Conservation (phyloP, 1,284 basidiomycete genomes). For the Tilletia walkeri region DNA sequence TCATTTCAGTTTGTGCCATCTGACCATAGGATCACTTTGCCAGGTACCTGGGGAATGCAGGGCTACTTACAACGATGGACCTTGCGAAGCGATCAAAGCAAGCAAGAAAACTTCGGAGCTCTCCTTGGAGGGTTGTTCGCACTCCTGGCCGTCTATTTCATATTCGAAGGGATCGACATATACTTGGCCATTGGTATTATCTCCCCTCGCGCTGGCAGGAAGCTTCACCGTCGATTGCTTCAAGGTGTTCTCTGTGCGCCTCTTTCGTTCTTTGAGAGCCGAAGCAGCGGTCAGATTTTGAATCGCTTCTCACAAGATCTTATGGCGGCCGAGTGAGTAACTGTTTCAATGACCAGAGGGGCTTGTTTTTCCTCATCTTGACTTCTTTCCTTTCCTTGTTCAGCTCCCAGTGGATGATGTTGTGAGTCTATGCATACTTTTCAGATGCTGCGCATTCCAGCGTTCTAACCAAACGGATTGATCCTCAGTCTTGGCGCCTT, state of each 20-base stretch:
- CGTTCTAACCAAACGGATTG: too few species aligned
- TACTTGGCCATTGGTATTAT: conserved; percentile 18
- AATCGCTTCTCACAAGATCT: conserved; percentile 46
- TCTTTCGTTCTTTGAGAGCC: conserved; percentile 35
- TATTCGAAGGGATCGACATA: conserved; percentile 23
- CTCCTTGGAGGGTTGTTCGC: conserved; percentile 25
- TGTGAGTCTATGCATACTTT: neutral
- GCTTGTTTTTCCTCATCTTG: neutral
- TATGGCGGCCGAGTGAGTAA: conserved; percentile 32
- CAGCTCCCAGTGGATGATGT: conserved; percentile 10
- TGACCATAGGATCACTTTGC: neutral
- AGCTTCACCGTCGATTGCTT: conserved; percentile 29
- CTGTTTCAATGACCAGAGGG: neutral
- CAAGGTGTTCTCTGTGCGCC: conserved; percentile 30
- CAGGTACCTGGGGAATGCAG: neutral
- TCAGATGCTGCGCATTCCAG: too few species aligned
- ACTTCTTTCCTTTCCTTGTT: neutral
- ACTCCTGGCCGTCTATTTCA: neutral
- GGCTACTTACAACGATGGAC: conserved; percentile 9
- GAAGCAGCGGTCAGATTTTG: conserved; percentile 34
- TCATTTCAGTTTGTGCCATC: neutral
- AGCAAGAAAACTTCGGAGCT: conserved; percentile 19
- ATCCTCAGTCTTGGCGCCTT: neutral
- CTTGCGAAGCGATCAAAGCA: neutral
- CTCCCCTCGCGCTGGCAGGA: conserved; percentile 25